phyloP scores from a whole-genome alignment of 805 yeast species.

The Ogataea haglerorum region DNA sequence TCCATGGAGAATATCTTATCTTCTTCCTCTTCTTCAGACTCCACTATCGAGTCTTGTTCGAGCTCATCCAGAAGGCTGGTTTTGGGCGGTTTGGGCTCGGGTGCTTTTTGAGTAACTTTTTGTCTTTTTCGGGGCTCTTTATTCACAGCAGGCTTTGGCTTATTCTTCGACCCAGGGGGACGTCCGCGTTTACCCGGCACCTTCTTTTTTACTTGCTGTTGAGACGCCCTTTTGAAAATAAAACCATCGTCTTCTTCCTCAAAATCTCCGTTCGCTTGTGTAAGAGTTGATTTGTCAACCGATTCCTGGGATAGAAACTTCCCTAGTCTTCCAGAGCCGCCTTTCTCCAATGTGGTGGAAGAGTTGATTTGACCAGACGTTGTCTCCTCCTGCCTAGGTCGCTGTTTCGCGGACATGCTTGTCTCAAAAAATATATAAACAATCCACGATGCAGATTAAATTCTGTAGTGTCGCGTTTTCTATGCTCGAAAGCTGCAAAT shows the following conservation, averaged over 20 bases:
- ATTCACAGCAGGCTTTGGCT: background rate
- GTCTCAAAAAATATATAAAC: slow-evolving; percentile 10
- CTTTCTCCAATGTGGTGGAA: slow-evolving; percentile 12
- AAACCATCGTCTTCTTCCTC: slow-evolving; percentile 23
- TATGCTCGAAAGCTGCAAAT: slow-evolving; percentile 4
- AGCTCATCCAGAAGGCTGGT: slow-evolving; percentile 10
- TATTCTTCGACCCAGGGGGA: slow-evolving; percentile 8
- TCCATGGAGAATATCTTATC: slow-evolving; percentile 15
- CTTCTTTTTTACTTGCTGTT: slow-evolving; percentile 6
- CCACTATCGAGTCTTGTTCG: slow-evolving; percentile 4
- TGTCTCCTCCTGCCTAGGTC: slow-evolving; percentile 8
- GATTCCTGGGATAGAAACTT: slow-evolving; percentile 14
- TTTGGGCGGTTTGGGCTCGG: background rate
- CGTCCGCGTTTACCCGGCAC: slow-evolving; percentile 4
- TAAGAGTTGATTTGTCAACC: slow-evolving; percentile 5
- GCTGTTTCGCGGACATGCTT: slow-evolving; percentile 12
- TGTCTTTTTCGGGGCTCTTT: slow-evolving; percentile 1
- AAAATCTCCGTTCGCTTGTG: slow-evolving; percentile 10
- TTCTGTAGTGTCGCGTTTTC: slow-evolving; percentile 4
- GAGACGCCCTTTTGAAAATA: slow-evolving; percentile 20
- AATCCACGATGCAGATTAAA: slow-evolving; percentile 5
- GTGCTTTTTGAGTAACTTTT: slow-evolving; percentile 1
- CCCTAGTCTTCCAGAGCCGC: slow-evolving; percentile 12
- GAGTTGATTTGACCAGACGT: slow-evolving; percentile 15
- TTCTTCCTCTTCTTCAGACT: slow-evolving; percentile 4